phyloP scores from a whole-genome alignment of 306 rosid species.

The Coriaria nepalensis region DNA sequence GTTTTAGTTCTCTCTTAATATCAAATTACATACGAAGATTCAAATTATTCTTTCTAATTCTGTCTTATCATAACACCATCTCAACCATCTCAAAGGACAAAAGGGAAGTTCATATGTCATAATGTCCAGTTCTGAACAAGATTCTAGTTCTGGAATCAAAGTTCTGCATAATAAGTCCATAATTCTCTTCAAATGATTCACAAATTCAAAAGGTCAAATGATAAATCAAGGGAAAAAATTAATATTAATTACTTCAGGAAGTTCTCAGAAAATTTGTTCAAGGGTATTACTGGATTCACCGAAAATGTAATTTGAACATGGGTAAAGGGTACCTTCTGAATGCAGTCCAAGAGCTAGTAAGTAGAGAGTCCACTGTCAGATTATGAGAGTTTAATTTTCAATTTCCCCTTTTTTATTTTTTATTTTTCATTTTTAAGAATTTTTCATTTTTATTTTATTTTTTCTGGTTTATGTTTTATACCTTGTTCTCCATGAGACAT shows the following conservation, averaged over 20 bases:
- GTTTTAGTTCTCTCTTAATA: neutral
- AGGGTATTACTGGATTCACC: slow-evolving; percentile 17
- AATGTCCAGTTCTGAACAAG: neutral
- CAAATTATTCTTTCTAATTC: neutral
- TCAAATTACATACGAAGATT: neutral
- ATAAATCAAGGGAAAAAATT: slow-evolving; percentile 18
- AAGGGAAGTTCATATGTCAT: too few relatives aligned
- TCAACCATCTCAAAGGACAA: too few relatives aligned
- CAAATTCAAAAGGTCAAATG: slow-evolving; percentile 13
- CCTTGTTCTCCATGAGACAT: slow-evolving; percentile 98
- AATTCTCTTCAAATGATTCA: slow-evolving; percentile 5
- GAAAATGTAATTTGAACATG: slow-evolving; percentile 3
- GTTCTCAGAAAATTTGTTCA: slow-evolving; percentile 20
- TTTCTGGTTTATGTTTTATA: slow-evolving; percentile 36
- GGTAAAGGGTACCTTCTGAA: neutral
- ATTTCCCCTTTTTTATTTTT: neutral
- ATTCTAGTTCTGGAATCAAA: neutral
- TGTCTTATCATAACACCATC: too few relatives aligned
- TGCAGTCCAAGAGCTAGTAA: slow-evolving; percentile 4
- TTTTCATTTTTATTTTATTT: slow-evolving; percentile 12
- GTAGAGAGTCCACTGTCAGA: neutral
- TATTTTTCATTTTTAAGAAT: too few relatives aligned
- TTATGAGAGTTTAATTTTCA: neutral
- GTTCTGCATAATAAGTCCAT: neutral
- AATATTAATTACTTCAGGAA: slow-evolving; percentile 18